These are phyloP conservation scores for Cryptosporidium muris DNA, from an alignment of 169 alveolate genomes.

Conservation along the genomic window DNA sequence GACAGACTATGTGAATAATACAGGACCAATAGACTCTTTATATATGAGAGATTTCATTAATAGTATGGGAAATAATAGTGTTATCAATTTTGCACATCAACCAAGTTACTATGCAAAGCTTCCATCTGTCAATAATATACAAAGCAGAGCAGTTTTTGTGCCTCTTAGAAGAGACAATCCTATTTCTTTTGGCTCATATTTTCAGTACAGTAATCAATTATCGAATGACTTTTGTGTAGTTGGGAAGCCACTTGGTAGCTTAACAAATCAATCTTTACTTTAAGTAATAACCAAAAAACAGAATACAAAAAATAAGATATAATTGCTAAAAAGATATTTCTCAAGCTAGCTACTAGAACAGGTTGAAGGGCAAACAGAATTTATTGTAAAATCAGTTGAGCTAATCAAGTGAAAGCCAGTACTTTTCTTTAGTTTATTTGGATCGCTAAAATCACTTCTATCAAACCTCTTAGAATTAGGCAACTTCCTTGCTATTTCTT, in stretches of 20 bases:
- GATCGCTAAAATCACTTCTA: neutral
- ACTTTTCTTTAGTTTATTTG: conserved; percentile 11
- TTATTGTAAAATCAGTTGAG: conserved; percentile 16
- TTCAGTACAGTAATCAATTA: conserved; percentile 54
- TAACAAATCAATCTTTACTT: conserved; percentile 10
- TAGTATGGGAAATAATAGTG: conserved; percentile 48
- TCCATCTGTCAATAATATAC: conserved; percentile 53
- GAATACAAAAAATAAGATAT: too few species aligned
- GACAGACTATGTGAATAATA: conserved; percentile 20
- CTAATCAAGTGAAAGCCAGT: conserved; percentile 63
- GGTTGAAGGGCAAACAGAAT: conserved; percentile 12
- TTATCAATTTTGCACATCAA: conserved; percentile 55
- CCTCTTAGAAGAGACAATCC: conserved; percentile 69
- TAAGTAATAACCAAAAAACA: too few species aligned
- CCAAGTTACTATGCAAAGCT: conserved; percentile 48
- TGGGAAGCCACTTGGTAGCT: conserved; percentile 65
- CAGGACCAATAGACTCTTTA: conserved; percentile 42
- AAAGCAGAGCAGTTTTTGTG: conserved; percentile 60
- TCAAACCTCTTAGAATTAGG: conserved; percentile 45
- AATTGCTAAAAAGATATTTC: too few species aligned
- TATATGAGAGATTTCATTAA: conserved; percentile 51
- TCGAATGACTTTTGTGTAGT: conserved; percentile 52
- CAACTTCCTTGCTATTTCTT: conserved; percentile 77
- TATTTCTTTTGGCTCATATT: conserved; percentile 52
- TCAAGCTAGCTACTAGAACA: neutral